These are phyloP conservation scores for Chaetomiaceae sp. DNA, from an alignment of 2,329 filamentous ascomycete genomes.

Conservation along the genomic window DNA sequence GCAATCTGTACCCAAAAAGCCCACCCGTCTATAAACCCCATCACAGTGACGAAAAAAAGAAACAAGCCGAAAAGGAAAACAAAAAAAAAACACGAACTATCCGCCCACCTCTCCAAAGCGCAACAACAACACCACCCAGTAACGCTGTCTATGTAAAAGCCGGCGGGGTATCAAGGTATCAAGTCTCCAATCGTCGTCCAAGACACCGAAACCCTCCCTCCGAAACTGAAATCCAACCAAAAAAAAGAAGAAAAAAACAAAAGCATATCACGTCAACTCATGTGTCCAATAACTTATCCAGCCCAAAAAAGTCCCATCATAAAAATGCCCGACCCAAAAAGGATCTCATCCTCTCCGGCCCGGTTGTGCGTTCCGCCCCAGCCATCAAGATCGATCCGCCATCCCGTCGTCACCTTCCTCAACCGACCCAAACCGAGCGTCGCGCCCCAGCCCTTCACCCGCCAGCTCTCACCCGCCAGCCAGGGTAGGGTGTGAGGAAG, in stretches of 20 bases:
- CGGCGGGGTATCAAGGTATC: constrained; percentile 11
- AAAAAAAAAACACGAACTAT: too few relatives aligned
- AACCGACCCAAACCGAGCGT: too few relatives aligned
- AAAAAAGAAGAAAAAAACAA: background rate
- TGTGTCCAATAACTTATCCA: constrained; percentile 2
- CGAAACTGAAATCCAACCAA: background rate
- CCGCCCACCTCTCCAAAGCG: background rate
- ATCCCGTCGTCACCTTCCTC: too few relatives aligned
- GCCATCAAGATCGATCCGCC: too few relatives aligned
- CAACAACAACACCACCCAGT: constrained; percentile 4
- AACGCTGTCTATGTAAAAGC: constrained; percentile 6
- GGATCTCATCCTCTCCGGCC: too few relatives aligned
- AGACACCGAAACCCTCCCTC: background rate
- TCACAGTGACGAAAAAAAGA: too few relatives aligned
- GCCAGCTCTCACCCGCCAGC: too few relatives aligned
- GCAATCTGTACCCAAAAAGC: constrained; percentile 1
- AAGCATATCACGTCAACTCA: constrained; percentile 9
- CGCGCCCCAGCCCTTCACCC: too few relatives aligned
- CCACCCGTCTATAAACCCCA: background rate
- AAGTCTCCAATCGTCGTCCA: background rate
- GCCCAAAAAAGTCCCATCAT: background rate
- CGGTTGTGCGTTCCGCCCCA: too few relatives aligned
- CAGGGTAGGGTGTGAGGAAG: too few relatives aligned
- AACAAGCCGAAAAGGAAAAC: too few relatives aligned
- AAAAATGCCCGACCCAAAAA: background rate